A percentile compares a stretch with the other conserved stretches of the same genome.
These are phyloP conservation scores for Periglandula ipomoeae DNA, from an alignment of 2,329 filamentous ascomycete species.

Conservation along the genomic window DNA sequence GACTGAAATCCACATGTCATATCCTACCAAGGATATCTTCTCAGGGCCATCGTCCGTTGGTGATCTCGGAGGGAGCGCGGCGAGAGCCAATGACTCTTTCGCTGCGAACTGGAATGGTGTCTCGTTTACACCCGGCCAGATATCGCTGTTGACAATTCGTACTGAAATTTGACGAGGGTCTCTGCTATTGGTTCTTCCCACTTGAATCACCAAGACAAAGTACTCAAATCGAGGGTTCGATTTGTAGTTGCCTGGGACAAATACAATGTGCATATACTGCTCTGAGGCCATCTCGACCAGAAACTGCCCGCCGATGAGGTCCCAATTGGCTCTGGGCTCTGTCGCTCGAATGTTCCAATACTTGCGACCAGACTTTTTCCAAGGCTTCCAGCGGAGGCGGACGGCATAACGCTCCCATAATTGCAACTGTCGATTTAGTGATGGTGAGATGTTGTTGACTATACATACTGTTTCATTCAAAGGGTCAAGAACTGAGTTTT, in stretches of 20 bases:
- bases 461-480: neutral
- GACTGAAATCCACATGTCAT: neutral
- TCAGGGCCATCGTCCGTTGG: neutral
- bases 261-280: constrained; percentile 2
- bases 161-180: neutral
- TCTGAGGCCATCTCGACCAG: constrained; percentile 3
- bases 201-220: neutral
- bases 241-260: constrained; percentile 1
- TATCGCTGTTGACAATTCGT: neutral
- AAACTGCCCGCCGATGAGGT: neutral
- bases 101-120: neutral
- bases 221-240: neutral
- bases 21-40: neutral
- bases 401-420: constrained; percentile 2
- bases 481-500: neutral
- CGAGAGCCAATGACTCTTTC: neutral
- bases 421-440: neutral
- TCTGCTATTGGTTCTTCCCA: neutral
- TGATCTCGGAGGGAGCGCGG: neutral
- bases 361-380: neutral
- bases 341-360: constrained; percentile 2
- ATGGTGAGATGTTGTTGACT: neutral
- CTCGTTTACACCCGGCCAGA: neutral
- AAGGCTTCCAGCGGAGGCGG: constrained; percentile 2
- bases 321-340: constrained; percentile 1